A percentile compares a stretch with the other conserved stretches of the same genome.
phyloP scores from a whole-genome alignment of 805 yeast species.

The Schwanniomyces occidentalis region DNA sequence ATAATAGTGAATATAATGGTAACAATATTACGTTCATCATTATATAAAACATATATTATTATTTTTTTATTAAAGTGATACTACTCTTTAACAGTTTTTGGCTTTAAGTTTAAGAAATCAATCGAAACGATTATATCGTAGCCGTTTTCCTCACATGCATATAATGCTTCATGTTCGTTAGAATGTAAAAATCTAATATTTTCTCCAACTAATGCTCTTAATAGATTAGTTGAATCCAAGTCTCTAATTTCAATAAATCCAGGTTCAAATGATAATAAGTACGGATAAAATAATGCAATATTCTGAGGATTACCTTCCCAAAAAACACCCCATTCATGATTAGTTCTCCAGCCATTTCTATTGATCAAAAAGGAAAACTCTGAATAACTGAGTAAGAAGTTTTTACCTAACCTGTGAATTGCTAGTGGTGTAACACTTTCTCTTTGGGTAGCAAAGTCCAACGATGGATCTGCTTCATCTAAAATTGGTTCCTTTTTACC shows the following conservation, averaged over 20 bases:
- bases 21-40: too few species aligned
- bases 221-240: conserved; percentile 81
- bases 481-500: conserved; percentile 84
- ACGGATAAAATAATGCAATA: conserved; percentile 93
- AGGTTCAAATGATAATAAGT: conserved; percentile 84
- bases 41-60: too few species aligned
- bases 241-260: conserved; percentile 90
- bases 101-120: conserved; percentile 75
- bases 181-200: conserved; percentile 87
- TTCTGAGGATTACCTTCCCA: conserved; percentile 97
- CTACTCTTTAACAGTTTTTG: conserved; percentile 17
- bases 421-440: conserved; percentile 84
- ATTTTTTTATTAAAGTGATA: too few species aligned
- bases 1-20: too few species aligned
- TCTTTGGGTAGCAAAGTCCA: conserved; percentile 85
- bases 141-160: conserved; percentile 89
- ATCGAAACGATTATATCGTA: conserved; percentile 88
- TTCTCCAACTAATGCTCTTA: conserved; percentile 89
- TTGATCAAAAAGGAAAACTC: conserved; percentile 95
- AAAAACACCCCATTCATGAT: conserved; percentile 88
- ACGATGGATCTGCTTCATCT: conserved; percentile 97
- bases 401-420: conserved; percentile 84
- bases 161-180: conserved; percentile 88
- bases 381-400: conserved; percentile 84
- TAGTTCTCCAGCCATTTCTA: conserved; percentile 93